Conservation (phyloP, 2,329 filamentous ascomycete genomes). For the Neurospora crassa region DNA sequence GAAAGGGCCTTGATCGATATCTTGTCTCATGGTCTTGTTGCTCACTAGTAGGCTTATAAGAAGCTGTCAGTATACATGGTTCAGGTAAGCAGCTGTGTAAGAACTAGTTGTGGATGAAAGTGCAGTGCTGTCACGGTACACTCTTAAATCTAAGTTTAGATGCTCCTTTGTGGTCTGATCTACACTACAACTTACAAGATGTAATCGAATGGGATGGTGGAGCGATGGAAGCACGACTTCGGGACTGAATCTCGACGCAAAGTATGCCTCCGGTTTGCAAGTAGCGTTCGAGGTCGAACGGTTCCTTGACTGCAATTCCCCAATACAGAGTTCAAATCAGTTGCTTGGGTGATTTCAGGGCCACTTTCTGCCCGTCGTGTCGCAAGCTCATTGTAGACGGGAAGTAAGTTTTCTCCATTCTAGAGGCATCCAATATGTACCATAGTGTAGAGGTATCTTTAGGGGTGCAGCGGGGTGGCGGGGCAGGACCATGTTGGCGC, state of each 20-base stretch:
- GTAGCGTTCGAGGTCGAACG: not conserved
- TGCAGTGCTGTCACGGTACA: not conserved
- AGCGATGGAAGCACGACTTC: not conserved
- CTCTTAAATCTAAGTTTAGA: not conserved
- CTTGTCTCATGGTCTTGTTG: not conserved
- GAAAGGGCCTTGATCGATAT: not conserved
- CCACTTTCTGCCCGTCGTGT: too few species aligned
- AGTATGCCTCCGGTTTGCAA: not conserved
- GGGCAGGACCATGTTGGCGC: not conserved
- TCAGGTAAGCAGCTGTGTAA: not conserved
- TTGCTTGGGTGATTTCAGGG: not conserved
- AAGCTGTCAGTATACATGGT: not conserved
- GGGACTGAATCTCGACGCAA: not conserved
- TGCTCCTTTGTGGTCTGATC: not conserved
- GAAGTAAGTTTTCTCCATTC: not conserved
- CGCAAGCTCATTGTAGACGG: not conserved
- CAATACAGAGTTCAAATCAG: not conserved
- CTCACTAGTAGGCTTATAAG: not conserved
- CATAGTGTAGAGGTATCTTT: too few species aligned
- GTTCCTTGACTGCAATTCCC: too few species aligned
- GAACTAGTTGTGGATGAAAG: not conserved
- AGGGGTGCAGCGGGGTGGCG: not conserved
- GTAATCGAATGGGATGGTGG: not conserved
- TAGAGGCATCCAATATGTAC: not conserved
- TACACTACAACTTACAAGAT: not conserved